Conservation (phyloP, 2,329 filamentous ascomycete species). For the Sporothrix brunneoviolacea region DNA sequence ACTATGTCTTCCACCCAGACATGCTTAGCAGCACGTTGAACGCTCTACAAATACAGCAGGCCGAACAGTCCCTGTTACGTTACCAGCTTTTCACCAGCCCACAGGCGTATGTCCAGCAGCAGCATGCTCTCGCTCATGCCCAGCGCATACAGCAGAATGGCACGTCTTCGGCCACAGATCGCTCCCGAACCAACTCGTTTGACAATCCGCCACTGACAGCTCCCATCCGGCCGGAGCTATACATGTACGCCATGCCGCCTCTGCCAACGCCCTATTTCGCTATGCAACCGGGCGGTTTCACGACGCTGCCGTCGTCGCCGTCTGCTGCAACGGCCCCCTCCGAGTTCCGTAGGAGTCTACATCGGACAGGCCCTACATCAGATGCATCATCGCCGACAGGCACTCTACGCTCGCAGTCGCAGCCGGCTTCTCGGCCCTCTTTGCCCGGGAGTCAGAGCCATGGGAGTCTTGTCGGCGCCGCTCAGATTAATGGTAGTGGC, state of each 20-base stretch:
- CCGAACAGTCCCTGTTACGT: constrained; percentile 28
- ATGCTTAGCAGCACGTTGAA: constrained; percentile 22
- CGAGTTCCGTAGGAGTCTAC: constrained; percentile 52
- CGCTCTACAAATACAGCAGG: constrained; percentile 37
- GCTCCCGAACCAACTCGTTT: constrained; percentile 57
- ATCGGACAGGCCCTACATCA: constrained; percentile 45
- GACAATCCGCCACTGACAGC: constrained; percentile 55
- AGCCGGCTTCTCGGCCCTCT: constrained; percentile 48
- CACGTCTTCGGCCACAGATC: constrained; percentile 34
- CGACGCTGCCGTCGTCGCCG: constrained; percentile 51
- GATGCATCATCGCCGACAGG: constrained; percentile 45
- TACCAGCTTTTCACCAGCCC: constrained; percentile 42
- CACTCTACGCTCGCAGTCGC: constrained; percentile 59
- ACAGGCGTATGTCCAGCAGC: constrained; percentile 38
- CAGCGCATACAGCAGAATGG: constrained; percentile 34
- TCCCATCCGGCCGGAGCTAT: constrained; percentile 51
- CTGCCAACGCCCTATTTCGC: constrained; percentile 39
- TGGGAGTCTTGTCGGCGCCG: constrained; percentile 7
- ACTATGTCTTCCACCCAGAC: constrained; percentile 26
- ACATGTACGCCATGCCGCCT: constrained; percentile 40
- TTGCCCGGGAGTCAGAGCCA: constrained; percentile 27
- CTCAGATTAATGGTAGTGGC: constrained; percentile 26
- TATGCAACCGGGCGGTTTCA: constrained; percentile 30
- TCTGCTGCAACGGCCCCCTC: constrained; percentile 36
- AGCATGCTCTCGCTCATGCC: constrained; percentile 34